Evolutionary conservation across 228 moss, liverwort and hornwort genomes (phyloP).

Genomic region (Sphagnum magellanicum): DNA sequence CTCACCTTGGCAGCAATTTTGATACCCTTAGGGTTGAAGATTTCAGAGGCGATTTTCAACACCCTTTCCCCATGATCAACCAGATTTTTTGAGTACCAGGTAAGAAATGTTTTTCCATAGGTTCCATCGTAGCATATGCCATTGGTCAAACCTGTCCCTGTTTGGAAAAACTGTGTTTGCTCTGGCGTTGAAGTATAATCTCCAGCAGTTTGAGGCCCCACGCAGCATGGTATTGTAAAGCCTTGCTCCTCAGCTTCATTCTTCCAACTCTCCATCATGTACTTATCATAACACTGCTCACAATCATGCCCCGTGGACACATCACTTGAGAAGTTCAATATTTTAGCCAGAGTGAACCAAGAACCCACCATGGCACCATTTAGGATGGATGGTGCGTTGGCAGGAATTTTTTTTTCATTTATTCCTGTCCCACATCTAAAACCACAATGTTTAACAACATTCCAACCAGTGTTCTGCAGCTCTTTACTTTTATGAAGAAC

Average conservation of each 20-base stretch:
- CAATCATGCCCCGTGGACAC: background rate
- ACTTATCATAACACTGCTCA: conserved; percentile 70
- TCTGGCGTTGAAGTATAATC: conserved; percentile 29
- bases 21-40: conserved; percentile 34
- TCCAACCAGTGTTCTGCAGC: no score
- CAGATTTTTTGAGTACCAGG: conserved; percentile 66
- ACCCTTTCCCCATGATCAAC: conserved; percentile 73
- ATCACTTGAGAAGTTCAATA: no score
- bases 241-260: no score
- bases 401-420: no score
- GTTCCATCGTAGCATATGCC: conserved; percentile 57
- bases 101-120: conserved; percentile 65
- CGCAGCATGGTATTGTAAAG: conserved; percentile 23
- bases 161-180: conserved; percentile 51
- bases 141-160: conserved; percentile 5
- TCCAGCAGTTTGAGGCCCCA: conserved; percentile 51
- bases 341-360: no score
- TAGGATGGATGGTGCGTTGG: no score
- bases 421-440: no score
- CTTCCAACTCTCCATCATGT: conserved; percentile 2
- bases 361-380: no score
- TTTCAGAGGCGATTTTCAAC: conserved; percentile 30
- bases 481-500: no score
- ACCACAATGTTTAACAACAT: no score
- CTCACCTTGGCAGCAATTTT: conserved; percentile 74